These are phyloP conservation scores for Talaromyces funiculosus DNA, from an alignment of 2,329 filamentous ascomycete species.

Conservation along the genomic window DNA sequence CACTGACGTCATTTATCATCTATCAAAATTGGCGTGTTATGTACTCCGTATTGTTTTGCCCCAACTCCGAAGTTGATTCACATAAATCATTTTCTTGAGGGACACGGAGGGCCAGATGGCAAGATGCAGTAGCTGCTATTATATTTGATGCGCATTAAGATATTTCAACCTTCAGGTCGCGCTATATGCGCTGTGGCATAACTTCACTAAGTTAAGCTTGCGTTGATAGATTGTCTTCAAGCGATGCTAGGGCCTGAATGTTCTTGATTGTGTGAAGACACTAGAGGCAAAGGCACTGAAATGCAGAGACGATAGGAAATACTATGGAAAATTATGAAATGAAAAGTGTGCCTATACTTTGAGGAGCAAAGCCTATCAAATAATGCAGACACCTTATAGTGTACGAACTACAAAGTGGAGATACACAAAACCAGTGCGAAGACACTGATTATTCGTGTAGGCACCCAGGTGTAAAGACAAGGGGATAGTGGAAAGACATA, in stretches of 20 bases:
- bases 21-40: too few species aligned
- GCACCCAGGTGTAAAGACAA: neutral
- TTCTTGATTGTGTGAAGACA: neutral
- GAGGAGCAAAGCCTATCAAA: neutral
- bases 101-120: too few species aligned
- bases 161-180: too few species aligned
- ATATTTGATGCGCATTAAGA: too few species aligned
- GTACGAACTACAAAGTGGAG: neutral
- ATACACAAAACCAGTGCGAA: neutral
- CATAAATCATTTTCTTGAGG: too few species aligned
- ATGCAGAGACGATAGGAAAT: neutral
- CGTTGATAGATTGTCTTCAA: too few species aligned
- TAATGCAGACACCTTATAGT: neutral
- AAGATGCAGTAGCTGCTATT: too few species aligned
- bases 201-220: neutral
- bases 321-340: neutral
- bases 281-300: neutral
- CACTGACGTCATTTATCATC: too few species aligned
- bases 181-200: neutral
- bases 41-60: too few species aligned
- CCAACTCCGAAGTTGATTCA: too few species aligned
- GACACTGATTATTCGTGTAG: neutral
- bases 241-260: too few species aligned
- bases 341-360: neutral
- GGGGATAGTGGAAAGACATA: too few species aligned